phyloP scores from a whole-genome alignment of 1,284 basidiomycete species.

The Pulveroboletus sp. region DNA sequence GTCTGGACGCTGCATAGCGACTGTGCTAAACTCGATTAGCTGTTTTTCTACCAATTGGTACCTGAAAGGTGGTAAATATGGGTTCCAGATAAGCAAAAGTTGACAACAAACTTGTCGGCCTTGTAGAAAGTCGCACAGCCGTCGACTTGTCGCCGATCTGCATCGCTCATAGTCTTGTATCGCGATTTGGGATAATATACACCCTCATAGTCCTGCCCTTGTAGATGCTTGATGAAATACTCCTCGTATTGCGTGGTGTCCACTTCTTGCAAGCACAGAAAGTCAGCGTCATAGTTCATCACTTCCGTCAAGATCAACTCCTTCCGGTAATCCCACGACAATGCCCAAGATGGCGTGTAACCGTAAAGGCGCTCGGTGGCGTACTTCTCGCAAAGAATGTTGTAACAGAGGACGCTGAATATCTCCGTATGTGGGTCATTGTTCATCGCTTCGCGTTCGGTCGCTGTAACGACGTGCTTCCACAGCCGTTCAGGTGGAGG shows the following conservation, averaged over 20 bases:
- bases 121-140: constrained; percentile 99
- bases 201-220: constrained; percentile 85
- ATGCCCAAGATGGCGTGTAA: constrained; percentile 96
- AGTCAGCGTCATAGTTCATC: constrained; percentile 82
- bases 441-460: constrained; percentile 61
- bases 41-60: constrained; percentile 94
- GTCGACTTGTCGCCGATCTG: constrained; percentile 88
- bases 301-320: constrained; percentile 89
- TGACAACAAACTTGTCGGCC: constrained; percentile 69
- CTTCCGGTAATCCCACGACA: constrained; percentile 94
- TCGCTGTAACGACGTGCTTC: constrained; percentile 72
- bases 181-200: constrained; percentile 94
- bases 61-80: constrained; percentile 44
- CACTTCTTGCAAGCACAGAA: constrained; percentile 94
- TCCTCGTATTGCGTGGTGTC: constrained; percentile 94
- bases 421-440: constrained; percentile 65
- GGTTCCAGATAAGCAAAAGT: background rate
- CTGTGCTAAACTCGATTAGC: constrained; percentile 91
- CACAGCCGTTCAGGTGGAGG: constrained; percentile 86
- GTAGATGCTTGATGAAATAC: constrained; percentile 82
- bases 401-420: constrained; percentile 88
- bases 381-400: constrained; percentile 91
- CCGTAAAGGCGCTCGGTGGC: constrained; percentile 93
- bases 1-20: constrained; percentile 91
- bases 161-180: constrained; percentile 90